phyloP scores from a whole-genome alignment of 805 yeast species.

The Saturnispora halmiae region DNA sequence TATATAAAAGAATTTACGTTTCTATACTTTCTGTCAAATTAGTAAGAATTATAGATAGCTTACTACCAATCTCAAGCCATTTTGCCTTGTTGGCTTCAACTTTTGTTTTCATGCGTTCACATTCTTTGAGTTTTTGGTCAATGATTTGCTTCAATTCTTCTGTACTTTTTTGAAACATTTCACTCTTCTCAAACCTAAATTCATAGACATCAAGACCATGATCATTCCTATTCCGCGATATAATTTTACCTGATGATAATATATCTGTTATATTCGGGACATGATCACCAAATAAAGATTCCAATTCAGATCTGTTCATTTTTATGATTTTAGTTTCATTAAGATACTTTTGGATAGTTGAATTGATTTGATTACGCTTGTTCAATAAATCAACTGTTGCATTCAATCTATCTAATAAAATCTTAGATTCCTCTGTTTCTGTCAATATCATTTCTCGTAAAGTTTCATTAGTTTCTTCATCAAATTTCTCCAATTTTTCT shows the following conservation, averaged over 20 bases:
- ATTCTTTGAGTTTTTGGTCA: constrained; percentile 20
- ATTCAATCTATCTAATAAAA: constrained; percentile 16
- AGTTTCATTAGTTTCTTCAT: constrained; percentile 14
- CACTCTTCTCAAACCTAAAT: constrained; percentile 16
- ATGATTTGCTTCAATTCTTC: constrained; percentile 18
- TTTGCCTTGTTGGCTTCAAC: constrained; percentile 17
- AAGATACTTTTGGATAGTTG: constrained; percentile 20
- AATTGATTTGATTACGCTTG: constrained; percentile 21
- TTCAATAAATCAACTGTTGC: constrained; percentile 19
- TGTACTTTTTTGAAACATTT: constrained; percentile 18
- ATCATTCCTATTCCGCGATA: constrained; percentile 15
- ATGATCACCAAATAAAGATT: constrained; percentile 23
- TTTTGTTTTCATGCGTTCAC: constrained; percentile 19
- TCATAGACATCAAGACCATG: constrained; percentile 17
- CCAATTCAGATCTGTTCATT: constrained; percentile 19
- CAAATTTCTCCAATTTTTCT: constrained; percentile 17
- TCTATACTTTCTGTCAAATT: constrained; percentile 6
- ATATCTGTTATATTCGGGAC: constrained; percentile 17
- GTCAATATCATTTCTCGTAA: constrained; percentile 18
- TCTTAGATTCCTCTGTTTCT: constrained; percentile 18
- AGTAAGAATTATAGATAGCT: constrained; percentile 6
- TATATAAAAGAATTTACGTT: not conserved
- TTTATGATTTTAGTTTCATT: constrained; percentile 18
- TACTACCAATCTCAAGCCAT: constrained; percentile 21
- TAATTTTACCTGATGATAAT: constrained; percentile 19